Evolutionary conservation across 805 yeast species (phyloP).

Genomic region (Limtongia smithiae): DNA sequence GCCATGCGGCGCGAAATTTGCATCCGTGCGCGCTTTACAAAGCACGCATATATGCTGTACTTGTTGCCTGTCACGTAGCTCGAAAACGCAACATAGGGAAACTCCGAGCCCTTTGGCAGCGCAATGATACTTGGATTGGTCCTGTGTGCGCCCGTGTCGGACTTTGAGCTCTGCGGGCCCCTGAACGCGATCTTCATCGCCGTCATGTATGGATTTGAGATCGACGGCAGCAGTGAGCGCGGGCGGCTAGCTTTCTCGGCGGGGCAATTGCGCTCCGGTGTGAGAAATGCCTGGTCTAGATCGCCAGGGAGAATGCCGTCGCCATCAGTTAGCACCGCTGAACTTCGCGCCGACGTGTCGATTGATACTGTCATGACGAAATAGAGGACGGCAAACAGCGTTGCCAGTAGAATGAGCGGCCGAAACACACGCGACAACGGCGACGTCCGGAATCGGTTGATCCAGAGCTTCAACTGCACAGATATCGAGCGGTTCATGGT

Average conservation of each 20-base stretch:
- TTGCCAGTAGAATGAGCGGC: too few relatives aligned
- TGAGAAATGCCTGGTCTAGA: slow-evolving; percentile 23
- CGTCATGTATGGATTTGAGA: slow-evolving; percentile 25
- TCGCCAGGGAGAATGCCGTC: slow-evolving; percentile 19
- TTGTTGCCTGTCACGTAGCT: slow-evolving; percentile 15
- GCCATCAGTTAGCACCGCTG: too few relatives aligned
- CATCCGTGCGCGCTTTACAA: slow-evolving; percentile 15
- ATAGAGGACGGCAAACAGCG: too few relatives aligned
- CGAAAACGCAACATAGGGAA: slow-evolving; percentile 25
- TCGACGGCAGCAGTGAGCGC: slow-evolving; percentile 19
- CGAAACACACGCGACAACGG: too few relatives aligned
- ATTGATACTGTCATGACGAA: too few relatives aligned
- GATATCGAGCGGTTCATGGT: too few relatives aligned
- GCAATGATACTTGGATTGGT: slow-evolving; percentile 24
- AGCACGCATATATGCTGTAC: slow-evolving; percentile 22
- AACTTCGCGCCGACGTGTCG: too few relatives aligned
- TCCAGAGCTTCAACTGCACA: too few relatives aligned
- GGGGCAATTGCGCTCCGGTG: slow-evolving; percentile 21
- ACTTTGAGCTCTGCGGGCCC: not conserved
- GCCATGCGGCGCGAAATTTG: slow-evolving; percentile 22
- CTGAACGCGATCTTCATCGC: slow-evolving; percentile 27
- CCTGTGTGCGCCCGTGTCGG: slow-evolving; percentile 7
- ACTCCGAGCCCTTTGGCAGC: slow-evolving; percentile 12
- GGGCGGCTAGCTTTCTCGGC: slow-evolving; percentile 5
- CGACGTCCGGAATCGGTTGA: too few relatives aligned